Base-by-base conservation (phyloP, 164 flowering plant genomes). In the Stephania yunnanensis region DNA sequence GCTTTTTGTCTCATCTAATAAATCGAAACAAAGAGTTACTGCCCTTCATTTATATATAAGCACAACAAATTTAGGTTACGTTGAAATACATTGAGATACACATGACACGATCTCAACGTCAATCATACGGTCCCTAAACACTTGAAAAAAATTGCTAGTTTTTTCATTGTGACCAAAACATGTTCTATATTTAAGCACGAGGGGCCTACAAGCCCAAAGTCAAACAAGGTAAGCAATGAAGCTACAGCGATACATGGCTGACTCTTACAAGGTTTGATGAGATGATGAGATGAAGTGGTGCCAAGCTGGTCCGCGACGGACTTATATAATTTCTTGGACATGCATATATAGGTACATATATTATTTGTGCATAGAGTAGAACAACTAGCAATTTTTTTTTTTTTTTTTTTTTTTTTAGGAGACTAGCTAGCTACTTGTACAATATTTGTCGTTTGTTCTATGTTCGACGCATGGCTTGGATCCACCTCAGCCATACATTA, bases 401-500 rank as follows among this genome's bases (percentile, higher is more conserved):
- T 25, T 25, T 25, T 25, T 25, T 25, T 25, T 25, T 25, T 25
- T 25, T 25, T 25, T 25, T 25, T 0, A 25, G 25, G 25, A 25
- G 25, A 25, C 25, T 25, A 25, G 25, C 25, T 25, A 25, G 25
- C 25, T 25, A 25, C 25, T 25, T 4, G 42, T 36, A 36, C 42
- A 19, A 7, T 68, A 30, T 68, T 68, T 68, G 71, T 68, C 17
- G 6, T 31, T 68, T 68, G 20, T 36, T 68, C 71, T 13, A 5
- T 46, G 44, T 68, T 68, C 71, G n/a, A 12, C 42, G 71, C 46
- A 68, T n/a, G 20, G 13, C 20, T 68, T 36, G 44, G 71, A 68
- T 30, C 71, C 71, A 68, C 44, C 71, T 68, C 46, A 68, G 71
- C 71, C 45, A 68, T 13, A 11, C 70, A 67, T 5, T 22, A 68